Conservation (phyloP, 768 basidiomycete species). For the Boletus reticulatus region DNA sequence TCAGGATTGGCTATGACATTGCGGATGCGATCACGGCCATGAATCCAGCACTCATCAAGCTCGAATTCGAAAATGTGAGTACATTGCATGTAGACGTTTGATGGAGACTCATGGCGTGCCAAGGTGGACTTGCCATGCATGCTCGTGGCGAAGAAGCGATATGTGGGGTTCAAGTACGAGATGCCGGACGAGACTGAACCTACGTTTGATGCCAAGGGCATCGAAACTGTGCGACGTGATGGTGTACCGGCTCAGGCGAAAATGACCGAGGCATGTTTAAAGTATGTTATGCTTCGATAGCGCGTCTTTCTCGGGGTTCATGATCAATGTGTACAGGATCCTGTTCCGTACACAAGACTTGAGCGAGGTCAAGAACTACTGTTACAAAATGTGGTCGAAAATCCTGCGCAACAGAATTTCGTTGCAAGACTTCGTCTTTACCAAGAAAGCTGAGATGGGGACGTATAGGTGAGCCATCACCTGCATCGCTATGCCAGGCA, state of each 20-base stretch:
- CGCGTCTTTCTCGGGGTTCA: background rate
- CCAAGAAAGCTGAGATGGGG: slow-evolving; percentile 92
- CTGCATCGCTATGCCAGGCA: background rate
- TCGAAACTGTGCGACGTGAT: slow-evolving; percentile 94
- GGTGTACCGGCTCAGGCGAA: slow-evolving; percentile 89
- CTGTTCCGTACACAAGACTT: slow-evolving; percentile 90
- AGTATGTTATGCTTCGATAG: slow-evolving; percentile 45
- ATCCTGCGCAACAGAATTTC: slow-evolving; percentile 78
- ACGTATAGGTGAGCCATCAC: slow-evolving; percentile 69
- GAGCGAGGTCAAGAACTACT: slow-evolving; percentile 86
- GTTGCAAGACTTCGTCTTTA: slow-evolving; percentile 91
- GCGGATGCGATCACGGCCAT: slow-evolving; percentile 79
- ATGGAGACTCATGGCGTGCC: background rate
- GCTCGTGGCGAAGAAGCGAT: slow-evolving; percentile 97
- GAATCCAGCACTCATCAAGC: slow-evolving; percentile 89
- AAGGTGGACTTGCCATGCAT: slow-evolving; percentile 95
- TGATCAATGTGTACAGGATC: slow-evolving; percentile 50
- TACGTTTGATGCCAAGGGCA: slow-evolving; percentile 93
- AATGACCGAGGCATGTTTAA: slow-evolving; percentile 87
- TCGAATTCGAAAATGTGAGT: slow-evolving; percentile 94
- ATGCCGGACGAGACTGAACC: slow-evolving; percentile 74
- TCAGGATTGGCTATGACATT: slow-evolving; percentile 90
- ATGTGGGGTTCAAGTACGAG: slow-evolving; percentile 97
- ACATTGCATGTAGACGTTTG: background rate
- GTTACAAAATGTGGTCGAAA: slow-evolving; percentile 79